Conservation (phyloP, 345 rosid genomes). For the Cardamine occulta region DNA sequence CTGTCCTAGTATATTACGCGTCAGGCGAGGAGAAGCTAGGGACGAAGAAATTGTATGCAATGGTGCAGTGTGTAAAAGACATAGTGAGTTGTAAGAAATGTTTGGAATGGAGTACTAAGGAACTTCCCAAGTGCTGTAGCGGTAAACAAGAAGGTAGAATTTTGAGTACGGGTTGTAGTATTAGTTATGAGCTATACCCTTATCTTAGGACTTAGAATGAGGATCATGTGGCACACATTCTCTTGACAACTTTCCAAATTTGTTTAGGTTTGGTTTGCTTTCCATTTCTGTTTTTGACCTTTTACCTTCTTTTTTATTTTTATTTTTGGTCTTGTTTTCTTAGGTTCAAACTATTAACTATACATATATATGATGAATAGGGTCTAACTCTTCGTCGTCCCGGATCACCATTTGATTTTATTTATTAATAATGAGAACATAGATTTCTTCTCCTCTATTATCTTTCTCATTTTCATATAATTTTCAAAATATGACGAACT, state of each 20-base stretch:
- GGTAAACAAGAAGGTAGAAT: constrained; percentile 11
- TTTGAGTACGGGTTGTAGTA: constrained; percentile 17
- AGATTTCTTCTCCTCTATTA: no score
- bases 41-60: background rate
- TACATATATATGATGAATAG: no score
- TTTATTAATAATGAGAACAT: no score
- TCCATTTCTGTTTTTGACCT: background rate
- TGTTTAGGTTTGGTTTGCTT: background rate
- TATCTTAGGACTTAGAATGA: constrained; percentile 36
- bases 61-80: no score
- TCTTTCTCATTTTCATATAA: no score
- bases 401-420: no score
- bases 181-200: constrained; percentile 12
- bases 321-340: no score
- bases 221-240: background rate
- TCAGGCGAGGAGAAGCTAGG: constrained; percentile 38
- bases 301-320: no score
- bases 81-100: background rate
- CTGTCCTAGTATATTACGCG: background rate
- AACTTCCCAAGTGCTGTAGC: constrained; percentile 22
- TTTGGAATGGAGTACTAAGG: background rate
- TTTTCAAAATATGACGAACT: no score
- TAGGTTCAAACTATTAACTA: no score
- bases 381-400: no score
- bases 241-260: background rate